Base-by-base conservation (phyloP, 2,329 filamentous ascomycete species). In the Ilyonectria mors-panacis region DNA sequence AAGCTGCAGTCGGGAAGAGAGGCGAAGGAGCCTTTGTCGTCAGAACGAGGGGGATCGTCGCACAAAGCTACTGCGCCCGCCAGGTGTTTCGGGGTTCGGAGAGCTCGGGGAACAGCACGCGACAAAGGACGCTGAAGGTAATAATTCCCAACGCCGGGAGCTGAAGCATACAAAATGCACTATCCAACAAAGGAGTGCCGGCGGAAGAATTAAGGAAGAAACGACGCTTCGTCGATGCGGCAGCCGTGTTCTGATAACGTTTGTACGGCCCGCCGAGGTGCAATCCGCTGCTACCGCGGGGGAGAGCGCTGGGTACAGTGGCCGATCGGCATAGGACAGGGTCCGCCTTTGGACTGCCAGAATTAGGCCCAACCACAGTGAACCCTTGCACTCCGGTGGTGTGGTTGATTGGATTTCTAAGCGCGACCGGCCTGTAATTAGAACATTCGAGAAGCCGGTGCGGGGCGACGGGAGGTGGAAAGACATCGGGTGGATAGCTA, bases 381-480 rank as follows among this genome's bases (percentile, higher is more conserved):
- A 54, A 21, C 53, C 28, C 33, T 50, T 39, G 51, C 12, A 9
- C 19, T 30, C n/a, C 21, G 30, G 51, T 10, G 53, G 42, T 30
- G 61, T 21, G 26, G 19, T 26, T 73, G 71, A 73, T 75, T 76
- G 74, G 74, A 76, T 76, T 76, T 76, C 74, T 76, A 76, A 76
- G 74, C 74, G 74, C 73, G 69, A 53, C 50, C 56, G 57, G 48
- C 61, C 66, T 73, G 23, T 15, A 23, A 35, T 59, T 59, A 59
- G 74, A 76, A 76, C 64, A 66, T 76, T 76, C 74, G 72, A 76
- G 74, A 76, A 76, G 55, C 45, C 56, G 57, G 61, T 51, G 64
- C 51, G 59, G 64, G 64, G 37, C 30, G 26, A 10, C 28, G 33
- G 21, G 10, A 47, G 55, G 21, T 37, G 39, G 42, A 21, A 30